Evolutionary conservation across 164 flowering plant genomes (phyloP).

Genomic region (Aristolochia fimbriata): DNA sequence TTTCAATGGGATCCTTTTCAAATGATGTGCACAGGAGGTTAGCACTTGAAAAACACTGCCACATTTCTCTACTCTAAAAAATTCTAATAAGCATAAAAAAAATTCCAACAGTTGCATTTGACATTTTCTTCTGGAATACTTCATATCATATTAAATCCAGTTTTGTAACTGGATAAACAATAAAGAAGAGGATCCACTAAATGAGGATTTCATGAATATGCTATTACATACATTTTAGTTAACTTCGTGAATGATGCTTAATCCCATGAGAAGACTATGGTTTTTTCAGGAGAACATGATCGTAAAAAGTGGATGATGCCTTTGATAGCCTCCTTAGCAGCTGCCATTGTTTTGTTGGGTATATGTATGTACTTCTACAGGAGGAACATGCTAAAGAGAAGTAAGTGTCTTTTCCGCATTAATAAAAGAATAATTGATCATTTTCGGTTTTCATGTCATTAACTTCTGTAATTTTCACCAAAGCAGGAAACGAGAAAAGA

Average conservation of each 20-base stretch:
- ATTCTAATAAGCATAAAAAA: too few species aligned
- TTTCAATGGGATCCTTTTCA: background rate
- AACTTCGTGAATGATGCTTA: too few species aligned
- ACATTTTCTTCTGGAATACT: too few species aligned
- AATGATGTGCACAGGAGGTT: background rate
- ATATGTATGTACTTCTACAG: background rate
- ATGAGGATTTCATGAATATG: too few species aligned
- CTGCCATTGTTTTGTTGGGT: background rate
- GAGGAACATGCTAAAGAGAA: background rate
- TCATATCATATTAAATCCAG: too few species aligned
- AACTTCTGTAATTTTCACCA: background rate
- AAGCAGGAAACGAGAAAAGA: background rate
- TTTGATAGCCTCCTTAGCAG: background rate
- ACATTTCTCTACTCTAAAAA: background rate
- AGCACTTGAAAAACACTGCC: background rate
- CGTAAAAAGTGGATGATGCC: background rate
- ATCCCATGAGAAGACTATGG: too few species aligned
- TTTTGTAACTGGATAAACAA: background rate
- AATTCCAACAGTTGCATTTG: background rate
- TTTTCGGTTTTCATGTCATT: background rate
- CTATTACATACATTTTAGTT: too few species aligned
- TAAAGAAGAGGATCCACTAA: too few species aligned
- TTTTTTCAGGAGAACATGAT: background rate
- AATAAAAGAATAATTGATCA: background rate
- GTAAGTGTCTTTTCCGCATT: background rate